A percentile compares a stretch with the other conserved stretches of the same genome.
phyloP scores from a whole-genome alignment of 1,284 basidiomycete genomes.

The Sanghuangporus baumii region DNA sequence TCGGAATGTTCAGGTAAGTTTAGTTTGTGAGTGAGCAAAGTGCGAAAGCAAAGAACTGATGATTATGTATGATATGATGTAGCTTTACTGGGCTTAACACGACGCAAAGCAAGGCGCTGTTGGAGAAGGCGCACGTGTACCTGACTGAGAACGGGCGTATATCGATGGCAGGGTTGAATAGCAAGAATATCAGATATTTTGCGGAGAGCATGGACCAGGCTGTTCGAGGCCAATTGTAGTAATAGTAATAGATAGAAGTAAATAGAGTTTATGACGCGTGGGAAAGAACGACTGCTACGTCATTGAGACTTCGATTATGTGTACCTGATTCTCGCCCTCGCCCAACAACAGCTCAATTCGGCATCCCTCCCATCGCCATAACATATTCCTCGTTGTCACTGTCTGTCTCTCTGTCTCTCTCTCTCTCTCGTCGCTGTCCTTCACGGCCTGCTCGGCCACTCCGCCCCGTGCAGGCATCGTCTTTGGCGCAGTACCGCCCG shows the following conservation, averaged over 20 bases:
- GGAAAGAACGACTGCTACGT: neutral
- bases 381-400: conserved; percentile 1
- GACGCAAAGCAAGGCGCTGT: conserved; percentile 66
- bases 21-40: neutral
- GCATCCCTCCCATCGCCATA: neutral
- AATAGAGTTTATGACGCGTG: conserved; percentile 5
- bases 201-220: conserved; percentile 70
- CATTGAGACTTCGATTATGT: neutral
- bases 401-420: neutral
- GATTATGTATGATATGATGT: neutral
- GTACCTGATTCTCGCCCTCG: neutral
- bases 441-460: neutral
- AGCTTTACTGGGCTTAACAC: conserved; percentile 77
- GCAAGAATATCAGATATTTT: conserved; percentile 67
- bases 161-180: conserved; percentile 82
- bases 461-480: neutral
- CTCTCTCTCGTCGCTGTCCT: neutral
- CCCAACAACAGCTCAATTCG: neutral
- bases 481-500: neutral
- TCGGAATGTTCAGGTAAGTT: conserved; percentile 86
- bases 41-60: conserved; percentile 6
- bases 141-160: conserved; percentile 84
- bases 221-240: conserved; percentile 49
- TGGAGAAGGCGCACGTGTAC: conserved; percentile 82
- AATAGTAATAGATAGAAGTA: neutral